Percentiles rank a stretch among this genome's conserved stretches.
phyloP scores from a whole-genome alignment of 2,329 filamentous ascomycete species.

The Fusarium nurragi region DNA sequence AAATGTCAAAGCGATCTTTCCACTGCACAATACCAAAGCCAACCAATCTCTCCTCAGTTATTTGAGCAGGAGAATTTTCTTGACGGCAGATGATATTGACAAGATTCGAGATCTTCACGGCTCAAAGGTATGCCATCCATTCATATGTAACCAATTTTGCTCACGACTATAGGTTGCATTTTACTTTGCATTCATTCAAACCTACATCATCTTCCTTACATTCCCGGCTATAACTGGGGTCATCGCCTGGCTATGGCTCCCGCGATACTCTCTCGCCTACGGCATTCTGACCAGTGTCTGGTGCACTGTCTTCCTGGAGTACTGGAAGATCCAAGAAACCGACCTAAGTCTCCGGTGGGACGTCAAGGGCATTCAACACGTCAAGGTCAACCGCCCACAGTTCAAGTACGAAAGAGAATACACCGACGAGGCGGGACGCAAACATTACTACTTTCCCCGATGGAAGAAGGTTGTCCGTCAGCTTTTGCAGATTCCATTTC shows the following conservation, averaged over 20 bases:
- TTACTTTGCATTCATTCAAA: constrained; percentile 85
- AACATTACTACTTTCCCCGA: constrained; percentile 68
- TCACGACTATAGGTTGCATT: constrained; percentile 67
- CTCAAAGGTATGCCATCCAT: constrained; percentile 55
- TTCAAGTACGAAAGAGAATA: constrained; percentile 71
- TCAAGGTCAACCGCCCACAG: constrained; percentile 72
- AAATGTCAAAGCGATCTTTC: constrained; percentile 69
- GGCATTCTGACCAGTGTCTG: constrained; percentile 73
- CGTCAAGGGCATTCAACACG: constrained; percentile 72
- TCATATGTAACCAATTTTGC: rapidly evolving
- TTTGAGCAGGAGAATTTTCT: constrained; percentile 62
- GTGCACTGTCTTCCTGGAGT: constrained; percentile 79
- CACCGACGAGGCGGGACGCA: constrained; percentile 71
- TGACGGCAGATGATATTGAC: constrained; percentile 64
- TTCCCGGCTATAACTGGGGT: constrained; percentile 75
- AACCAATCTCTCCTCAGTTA: constrained; percentile 67
- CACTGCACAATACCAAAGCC: constrained; percentile 66
- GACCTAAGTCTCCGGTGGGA: constrained; percentile 79
- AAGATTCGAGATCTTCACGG: constrained; percentile 70
- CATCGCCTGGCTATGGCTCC: constrained; percentile 73
- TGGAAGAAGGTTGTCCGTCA: constrained; percentile 73
- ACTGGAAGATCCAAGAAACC: constrained; percentile 79
- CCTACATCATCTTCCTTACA: constrained; percentile 75
- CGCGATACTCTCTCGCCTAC: constrained; percentile 76
- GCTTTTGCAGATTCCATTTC: constrained; percentile 75